phyloP scores from a whole-genome alignment of 805 yeast genomes.

The Kuraishia ogatae region DNA sequence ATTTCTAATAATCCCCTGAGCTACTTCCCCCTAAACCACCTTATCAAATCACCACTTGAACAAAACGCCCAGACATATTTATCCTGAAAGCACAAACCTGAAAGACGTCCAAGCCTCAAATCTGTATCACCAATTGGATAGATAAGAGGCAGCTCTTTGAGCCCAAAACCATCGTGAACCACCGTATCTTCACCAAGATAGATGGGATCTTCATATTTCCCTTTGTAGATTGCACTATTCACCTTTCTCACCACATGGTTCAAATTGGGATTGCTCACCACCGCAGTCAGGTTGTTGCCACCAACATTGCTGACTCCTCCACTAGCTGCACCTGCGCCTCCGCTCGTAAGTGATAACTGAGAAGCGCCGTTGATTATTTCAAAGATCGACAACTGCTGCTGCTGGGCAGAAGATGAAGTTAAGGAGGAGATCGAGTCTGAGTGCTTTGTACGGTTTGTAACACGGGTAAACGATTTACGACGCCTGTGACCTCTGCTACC shows the following conservation, averaged over 20 bases:
- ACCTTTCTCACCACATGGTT: not conserved
- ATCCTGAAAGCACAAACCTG: constrained; percentile 21
- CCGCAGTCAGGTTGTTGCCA: not conserved
- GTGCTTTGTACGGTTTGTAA: constrained; percentile 7
- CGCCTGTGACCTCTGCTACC: not conserved
- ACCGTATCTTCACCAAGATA: constrained; percentile 5
- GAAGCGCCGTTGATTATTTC: constrained; percentile 13
- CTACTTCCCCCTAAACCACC: constrained; percentile 11
- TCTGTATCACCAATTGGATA: constrained; percentile 24
- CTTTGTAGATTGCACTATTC: not conserved
- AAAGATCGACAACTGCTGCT: constrained; percentile 13
- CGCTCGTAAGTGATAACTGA: not conserved
- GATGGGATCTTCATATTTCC: not conserved
- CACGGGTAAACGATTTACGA: constrained; percentile 3
- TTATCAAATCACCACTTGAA: constrained; percentile 26
- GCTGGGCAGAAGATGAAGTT: constrained; percentile 17
- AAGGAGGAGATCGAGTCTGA: constrained; percentile 21
- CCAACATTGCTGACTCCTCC: not conserved
- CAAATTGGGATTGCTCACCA: not conserved
- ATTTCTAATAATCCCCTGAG: too few relatives aligned
- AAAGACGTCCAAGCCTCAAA: constrained; percentile 22
- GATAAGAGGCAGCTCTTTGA: constrained; percentile 18
- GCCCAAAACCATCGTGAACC: constrained; percentile 17
- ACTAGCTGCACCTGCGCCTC: not conserved
- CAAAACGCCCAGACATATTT: constrained; percentile 27